Evolutionary conservation across 768 basidiomycete genomes (phyloP), one percentile per base, ranked within the genome.

Genomic region (Lentinula detonsa): DNA sequence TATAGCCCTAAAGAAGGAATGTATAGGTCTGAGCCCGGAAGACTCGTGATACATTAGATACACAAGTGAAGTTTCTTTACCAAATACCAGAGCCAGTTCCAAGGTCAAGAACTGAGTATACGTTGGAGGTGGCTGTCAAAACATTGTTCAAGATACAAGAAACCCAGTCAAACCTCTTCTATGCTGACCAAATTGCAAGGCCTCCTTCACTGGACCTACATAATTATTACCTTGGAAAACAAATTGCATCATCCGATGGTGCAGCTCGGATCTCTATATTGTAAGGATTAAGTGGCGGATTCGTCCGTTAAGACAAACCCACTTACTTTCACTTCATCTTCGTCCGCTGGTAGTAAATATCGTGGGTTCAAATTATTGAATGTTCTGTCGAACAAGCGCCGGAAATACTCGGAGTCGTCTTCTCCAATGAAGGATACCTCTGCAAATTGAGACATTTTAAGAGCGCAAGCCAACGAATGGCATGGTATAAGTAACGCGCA

Each of bases 1-100:
- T 64, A 88, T 83, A 28, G 88, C 85, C 87, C 86, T 88, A 37
- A 55, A 48, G 33, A 57, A 51, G 39, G 33, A 60, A 31, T 49
- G 53, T 49, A 42, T 54, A 43, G 61, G 31, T 39, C 43, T 50
- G 62, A 56, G 28, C 61, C 11, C 21, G 11, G 34, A 51, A 51
- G 50, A 51, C 31, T 51, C 50, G 50, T 39, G 21, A 21, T 48
- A 28, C 46, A 51, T 6, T 31, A 11, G 21, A 48, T 28, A 16
- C 18, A 7, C 43, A 42, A 42, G 53, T 13, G 60, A 50, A 18
- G 58, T 57, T 23, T 53, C 60, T 75, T 62, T 61, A 86, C 87
- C 87, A 89, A 39, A 73, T 70, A 4, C 88, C 87, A 3, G 79
- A 79, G 23, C 87, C 87, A 1, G 87, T 89, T 16, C 87, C 87